Base-by-base conservation (phyloP, 192 early-diverging fungal species). In the Chytriomyces confervae region DNA sequence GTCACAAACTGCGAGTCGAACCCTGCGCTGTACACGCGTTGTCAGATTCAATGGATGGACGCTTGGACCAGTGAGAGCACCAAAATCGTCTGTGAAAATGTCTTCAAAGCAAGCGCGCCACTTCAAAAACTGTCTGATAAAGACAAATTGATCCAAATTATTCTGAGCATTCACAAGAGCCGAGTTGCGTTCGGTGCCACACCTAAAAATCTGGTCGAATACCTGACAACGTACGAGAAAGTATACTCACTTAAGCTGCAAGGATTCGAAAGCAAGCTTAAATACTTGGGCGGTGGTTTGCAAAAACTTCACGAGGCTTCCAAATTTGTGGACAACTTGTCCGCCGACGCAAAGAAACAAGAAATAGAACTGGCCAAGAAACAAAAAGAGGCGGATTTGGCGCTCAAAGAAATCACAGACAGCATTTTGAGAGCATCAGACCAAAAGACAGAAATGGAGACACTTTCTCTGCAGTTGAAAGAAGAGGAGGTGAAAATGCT, bases 361-460 rank as follows among this genome's bases (percentile, higher is more conserved):
- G 80, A 79, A 20, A 70, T 68, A 24, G 79, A 86, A 60, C 71
- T 91, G 43, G 83, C 83, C 6, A 80, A 83, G 29, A 90, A 90
- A 67, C 90, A 91, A 76, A 78, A 80, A 69, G 67, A 87, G 53
- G 89, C 90, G 1, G 89, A 91, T 72, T 23, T 48, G 11, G 87
- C 87, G 3, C 71, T 91, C 47, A 89, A 91, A 66, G 82, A 91
- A 68, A 91, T 91, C 68, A 91, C 90, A 1, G 88, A 90, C 67
- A 89, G 86, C 62, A 91, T 91, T 78, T 69, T 90, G 10, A 72
- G 84, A 10, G 90, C 89, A 11, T 85, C 85, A 5, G 85, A 84
- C 48, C 88, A 91, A 79, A 91, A 90, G 65, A 87, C 81, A 48
- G 90, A 89, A 72, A 91, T 91, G 86, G 89, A 91, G 76, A 63